Evolutionary conservation across 228 moss, liverwort and hornwort species (phyloP).

Genomic region (Sphagnum magellanicum): DNA sequence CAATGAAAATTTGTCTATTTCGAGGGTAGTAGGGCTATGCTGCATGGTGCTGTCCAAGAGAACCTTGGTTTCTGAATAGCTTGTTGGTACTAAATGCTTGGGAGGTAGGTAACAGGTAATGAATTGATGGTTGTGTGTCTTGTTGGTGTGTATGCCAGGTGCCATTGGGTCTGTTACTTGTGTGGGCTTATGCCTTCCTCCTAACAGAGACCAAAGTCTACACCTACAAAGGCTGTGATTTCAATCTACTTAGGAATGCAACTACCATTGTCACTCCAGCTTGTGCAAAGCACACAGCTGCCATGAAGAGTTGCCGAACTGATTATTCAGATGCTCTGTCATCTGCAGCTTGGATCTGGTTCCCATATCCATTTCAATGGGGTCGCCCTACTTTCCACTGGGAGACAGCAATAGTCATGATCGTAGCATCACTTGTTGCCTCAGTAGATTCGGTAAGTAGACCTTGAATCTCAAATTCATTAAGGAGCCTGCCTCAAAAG

Average conservation of each 20-base stretch:
- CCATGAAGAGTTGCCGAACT: conserved; percentile 71
- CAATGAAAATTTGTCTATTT: too few species aligned
- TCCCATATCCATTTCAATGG: conserved; percentile 96
- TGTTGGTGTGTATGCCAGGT: conserved; percentile 35
- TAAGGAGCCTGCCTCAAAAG: too few species aligned
- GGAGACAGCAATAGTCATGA: conserved; percentile 74
- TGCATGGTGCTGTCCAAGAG: not conserved
- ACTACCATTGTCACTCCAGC: conserved; percentile 25
- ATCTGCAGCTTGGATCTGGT: conserved; percentile 70
- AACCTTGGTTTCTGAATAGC: not conserved
- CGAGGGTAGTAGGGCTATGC: not conserved
- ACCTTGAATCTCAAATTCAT: not conserved
- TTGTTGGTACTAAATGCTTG: not conserved
- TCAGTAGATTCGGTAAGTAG: conserved; percentile 72
- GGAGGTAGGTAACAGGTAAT: too few species aligned
- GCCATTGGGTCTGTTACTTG: conserved; percentile 68
- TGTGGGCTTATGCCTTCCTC: conserved; percentile 87
- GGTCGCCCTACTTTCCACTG: conserved; percentile 75
- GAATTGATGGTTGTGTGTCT: not conserved
- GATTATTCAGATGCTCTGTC: conserved; percentile 54
- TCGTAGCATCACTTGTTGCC: conserved; percentile 77
- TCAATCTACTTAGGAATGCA: conserved; percentile 29
- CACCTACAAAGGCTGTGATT: conserved; percentile 57
- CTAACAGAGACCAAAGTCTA: conserved; percentile 76
- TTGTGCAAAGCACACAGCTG: conserved; percentile 46